Evolutionary conservation across 23 red algal species (phyloP).

Genomic region (Agarophyton chilense): DNA sequence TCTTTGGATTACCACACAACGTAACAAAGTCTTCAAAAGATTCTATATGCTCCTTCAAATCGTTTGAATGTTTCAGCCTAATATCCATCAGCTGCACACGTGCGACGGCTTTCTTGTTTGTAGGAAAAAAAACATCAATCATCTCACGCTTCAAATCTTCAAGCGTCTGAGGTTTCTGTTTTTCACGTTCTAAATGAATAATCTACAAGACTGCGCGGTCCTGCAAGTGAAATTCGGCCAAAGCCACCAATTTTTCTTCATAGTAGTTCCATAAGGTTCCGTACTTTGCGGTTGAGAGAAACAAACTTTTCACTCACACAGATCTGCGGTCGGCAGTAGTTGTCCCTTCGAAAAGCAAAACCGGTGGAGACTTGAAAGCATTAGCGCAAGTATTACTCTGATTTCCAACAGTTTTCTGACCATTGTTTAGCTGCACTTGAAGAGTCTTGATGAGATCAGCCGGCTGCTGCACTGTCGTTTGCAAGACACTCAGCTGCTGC

Average conservation of each 20-base stretch:
- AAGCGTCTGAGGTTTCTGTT: slow-evolving; percentile 14
- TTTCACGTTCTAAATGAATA: not conserved
- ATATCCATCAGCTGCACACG: slow-evolving; percentile 17
- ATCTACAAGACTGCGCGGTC: slow-evolving; percentile 36
- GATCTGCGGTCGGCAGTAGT: not conserved
- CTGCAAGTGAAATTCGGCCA: slow-evolving; percentile 42
- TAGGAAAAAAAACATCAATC: slow-evolving; percentile 29
- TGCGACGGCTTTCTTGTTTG: slow-evolving; percentile 39
- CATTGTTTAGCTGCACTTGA: too few species aligned
- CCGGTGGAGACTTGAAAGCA: too few species aligned
- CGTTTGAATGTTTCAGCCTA: not conserved
- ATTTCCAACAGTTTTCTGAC: too few species aligned
- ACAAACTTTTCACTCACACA: slow-evolving; percentile 5
- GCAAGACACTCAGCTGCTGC: not conserved
- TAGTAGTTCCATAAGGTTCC: not conserved
- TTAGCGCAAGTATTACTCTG: too few species aligned
- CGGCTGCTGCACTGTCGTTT: too few species aligned
- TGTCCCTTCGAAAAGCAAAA: slow-evolving; percentile 10
- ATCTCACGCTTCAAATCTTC: not conserved
- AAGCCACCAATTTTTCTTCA: slow-evolving; percentile 18
- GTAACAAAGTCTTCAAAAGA: not conserved
- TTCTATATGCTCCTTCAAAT: slow-evolving; percentile 29
- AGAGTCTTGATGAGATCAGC: too few species aligned
- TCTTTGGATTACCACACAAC: slow-evolving; percentile 4
- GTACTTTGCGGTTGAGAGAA: not conserved